Conservation (phyloP, 108 stramenopile species). For the Parmales sp. region DNA sequence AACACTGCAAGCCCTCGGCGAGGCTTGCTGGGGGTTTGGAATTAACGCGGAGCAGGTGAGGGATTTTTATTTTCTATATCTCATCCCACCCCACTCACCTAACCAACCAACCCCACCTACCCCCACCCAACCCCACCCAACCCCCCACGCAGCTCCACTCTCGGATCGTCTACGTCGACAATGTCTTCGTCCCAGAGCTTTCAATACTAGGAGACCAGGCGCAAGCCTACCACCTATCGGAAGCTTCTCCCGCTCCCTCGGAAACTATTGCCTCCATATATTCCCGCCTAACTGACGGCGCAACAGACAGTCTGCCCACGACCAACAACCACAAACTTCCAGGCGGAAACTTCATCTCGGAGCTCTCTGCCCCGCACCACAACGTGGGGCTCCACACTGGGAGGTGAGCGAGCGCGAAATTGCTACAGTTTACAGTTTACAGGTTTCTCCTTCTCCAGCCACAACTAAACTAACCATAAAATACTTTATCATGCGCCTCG, state of each 20-base stretch:
- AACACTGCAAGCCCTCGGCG: too few species aligned
- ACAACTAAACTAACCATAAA: too few species aligned
- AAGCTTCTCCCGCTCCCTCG: neutral
- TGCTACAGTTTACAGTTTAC: too few species aligned
- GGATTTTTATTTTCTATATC: too few species aligned
- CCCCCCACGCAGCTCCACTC: too few species aligned
- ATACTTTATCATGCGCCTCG: too few species aligned
- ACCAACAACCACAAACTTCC: conserved; percentile 27
- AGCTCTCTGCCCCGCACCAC: conserved; percentile 68
- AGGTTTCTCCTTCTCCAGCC: too few species aligned
- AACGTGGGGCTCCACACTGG: conserved; percentile 54
- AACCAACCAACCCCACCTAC: too few species aligned
- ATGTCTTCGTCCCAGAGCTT: conserved; percentile 53
- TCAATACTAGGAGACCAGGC: conserved; percentile 38
- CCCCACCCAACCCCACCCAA: too few species aligned
- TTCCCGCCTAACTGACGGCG: conserved; percentile 65
- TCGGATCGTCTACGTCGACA: conserved; percentile 75
- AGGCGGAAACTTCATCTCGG: conserved; percentile 48
- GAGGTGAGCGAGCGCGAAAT: conserved; percentile 80
- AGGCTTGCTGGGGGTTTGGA: too few species aligned
- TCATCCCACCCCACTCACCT: too few species aligned
- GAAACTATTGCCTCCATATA: conserved; percentile 20
- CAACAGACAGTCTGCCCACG: conserved; percentile 65
- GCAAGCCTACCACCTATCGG: conserved; percentile 19
- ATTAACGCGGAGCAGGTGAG: too few species aligned